Evolutionary conservation across 768 basidiomycete genomes (phyloP).

Genomic region (Termitomyces sp.): DNA sequence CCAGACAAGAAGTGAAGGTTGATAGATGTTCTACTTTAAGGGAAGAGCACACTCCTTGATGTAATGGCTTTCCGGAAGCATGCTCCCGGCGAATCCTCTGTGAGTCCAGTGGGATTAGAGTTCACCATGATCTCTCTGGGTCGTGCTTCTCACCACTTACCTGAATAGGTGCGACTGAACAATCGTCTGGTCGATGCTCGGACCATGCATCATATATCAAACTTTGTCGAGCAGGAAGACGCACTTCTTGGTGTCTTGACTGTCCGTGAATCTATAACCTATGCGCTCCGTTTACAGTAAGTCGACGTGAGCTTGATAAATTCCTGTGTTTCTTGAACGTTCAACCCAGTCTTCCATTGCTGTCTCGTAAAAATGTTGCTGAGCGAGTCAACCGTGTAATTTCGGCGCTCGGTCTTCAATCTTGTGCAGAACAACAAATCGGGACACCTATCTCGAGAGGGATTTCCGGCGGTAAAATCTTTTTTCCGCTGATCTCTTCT

Average conservation of each 20-base stretch:
- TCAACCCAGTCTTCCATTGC: slow-evolving; percentile 29
- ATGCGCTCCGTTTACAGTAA: slow-evolving; percentile 47
- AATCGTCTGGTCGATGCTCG: slow-evolving; percentile 20
- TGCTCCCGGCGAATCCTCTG: slow-evolving; percentile 22
- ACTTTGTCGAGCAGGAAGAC: slow-evolving; percentile 61
- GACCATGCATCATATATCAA: slow-evolving; percentile 37
- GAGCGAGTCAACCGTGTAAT: slow-evolving; percentile 43
- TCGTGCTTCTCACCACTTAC: neutral
- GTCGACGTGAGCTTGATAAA: slow-evolving; percentile 8
- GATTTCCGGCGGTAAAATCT: slow-evolving; percentile 45
- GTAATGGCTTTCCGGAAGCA: slow-evolving; percentile 40
- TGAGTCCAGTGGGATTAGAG: slow-evolving; percentile 13
- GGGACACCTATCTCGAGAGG: slow-evolving; percentile 58
- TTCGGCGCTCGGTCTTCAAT: slow-evolving; percentile 41
- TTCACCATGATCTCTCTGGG: neutral
- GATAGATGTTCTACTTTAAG: slow-evolving; percentile 13
- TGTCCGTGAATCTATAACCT: slow-evolving; percentile 51
- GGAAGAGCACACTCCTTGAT: slow-evolving; percentile 44
- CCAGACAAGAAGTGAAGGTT: slow-evolving; percentile 17
- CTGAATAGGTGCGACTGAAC: slow-evolving; percentile 29
- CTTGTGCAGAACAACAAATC: slow-evolving; percentile 46
- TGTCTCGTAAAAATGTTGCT: slow-evolving; percentile 31
- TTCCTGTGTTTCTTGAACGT: neutral
- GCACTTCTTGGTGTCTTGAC: slow-evolving; percentile 56
- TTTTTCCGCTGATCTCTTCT: neutral